Evolutionary conservation across 805 yeast species (phyloP).

Genomic region (Suhomyces kilbournensis): DNA sequence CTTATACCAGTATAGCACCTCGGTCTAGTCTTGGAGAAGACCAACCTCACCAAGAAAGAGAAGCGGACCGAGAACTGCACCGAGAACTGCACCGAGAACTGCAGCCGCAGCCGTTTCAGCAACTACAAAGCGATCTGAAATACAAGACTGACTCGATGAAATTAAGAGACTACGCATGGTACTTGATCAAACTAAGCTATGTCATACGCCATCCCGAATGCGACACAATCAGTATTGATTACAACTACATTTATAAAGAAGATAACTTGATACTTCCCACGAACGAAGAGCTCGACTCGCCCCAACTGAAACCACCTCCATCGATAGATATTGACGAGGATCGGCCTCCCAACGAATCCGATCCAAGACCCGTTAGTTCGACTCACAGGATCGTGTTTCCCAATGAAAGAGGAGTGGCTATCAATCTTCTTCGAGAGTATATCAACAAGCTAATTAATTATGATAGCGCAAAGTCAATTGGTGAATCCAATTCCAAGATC

Average conservation of each 20-base stretch:
- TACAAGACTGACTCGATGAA: conserved; percentile 22
- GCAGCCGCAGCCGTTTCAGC: not conserved
- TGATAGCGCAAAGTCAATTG: conserved; percentile 3
- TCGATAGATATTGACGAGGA: not conserved
- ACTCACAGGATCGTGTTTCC: conserved; percentile 13
- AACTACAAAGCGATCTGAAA: not conserved
- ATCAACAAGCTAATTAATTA: conserved; percentile 11
- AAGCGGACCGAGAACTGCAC: not conserved
- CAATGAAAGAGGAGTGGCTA: conserved; percentile 20
- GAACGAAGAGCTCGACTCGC: not conserved
- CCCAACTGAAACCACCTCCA: not conserved
- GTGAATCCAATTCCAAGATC: conserved; percentile 9
- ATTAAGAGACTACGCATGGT: conserved; percentile 31
- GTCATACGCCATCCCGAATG: conserved; percentile 7
- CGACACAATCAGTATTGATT: conserved; percentile 11
- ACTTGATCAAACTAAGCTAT: conserved; percentile 24
- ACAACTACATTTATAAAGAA: conserved; percentile 9
- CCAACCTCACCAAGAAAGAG: not conserved
- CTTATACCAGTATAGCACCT: conserved; percentile 9
- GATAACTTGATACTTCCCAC: conserved; percentile 4
- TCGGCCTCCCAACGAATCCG: not conserved
- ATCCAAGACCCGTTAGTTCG: not conserved
- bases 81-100: not conserved
- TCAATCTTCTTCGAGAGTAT: conserved; percentile 21
- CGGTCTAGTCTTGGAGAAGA: not conserved